Evolutionary conservation across 2,329 filamentous ascomycete genomes (phyloP), one percentile per base, ranked within the genome.

Genomic region (Fusarium multiceps): DNA sequence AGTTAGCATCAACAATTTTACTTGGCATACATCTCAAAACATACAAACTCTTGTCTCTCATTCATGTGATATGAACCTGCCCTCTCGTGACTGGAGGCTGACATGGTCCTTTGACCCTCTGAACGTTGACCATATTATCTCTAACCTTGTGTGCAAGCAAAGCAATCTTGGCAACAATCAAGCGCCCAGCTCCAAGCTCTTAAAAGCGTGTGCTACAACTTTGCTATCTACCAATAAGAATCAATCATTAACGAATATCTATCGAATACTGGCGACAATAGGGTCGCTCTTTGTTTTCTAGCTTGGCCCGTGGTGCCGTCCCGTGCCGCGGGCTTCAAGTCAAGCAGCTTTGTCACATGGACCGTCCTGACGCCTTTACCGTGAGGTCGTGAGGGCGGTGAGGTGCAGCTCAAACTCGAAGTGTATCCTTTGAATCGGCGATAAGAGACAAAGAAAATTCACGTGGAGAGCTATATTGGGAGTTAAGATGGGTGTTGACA

Each of bases 281-380:
- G 37, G 50, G 21, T 63, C 30, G 32, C 37, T 56, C 9, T 51
- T 20, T 54, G 41, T 64, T 60, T 60, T 70, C 54, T 71, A 56
- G 63, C 43, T 42, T 70, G 47, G 50, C 67, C 67, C 67, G 58
- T 71, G 67, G 50, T 60, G 25, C 30, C 67, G 67, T 68, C 67
- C 67, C 67, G 67, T 70, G 67, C 67, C 67, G 58, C 37, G 23
- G 34, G 41, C 25, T 43, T 51, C 4, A 65, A 58, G 51, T 65
- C 62, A 47, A 65, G 46, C 27, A 59, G 21, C 43, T 25, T 25
- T 37, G 49, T 70, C 67, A 70, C 67, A 70, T 71, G 67, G 46
- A 23, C 18, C 32, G 32, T n/a, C 59, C 18, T 54, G 53, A 71
- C 67, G 58, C 67, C 67, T 59, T 42, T 57, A 49, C 67, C 67